These are phyloP conservation scores for Ophiocordyceps sinensis DNA, from an alignment of 2,329 filamentous ascomycete genomes.

Conservation along the genomic window DNA sequence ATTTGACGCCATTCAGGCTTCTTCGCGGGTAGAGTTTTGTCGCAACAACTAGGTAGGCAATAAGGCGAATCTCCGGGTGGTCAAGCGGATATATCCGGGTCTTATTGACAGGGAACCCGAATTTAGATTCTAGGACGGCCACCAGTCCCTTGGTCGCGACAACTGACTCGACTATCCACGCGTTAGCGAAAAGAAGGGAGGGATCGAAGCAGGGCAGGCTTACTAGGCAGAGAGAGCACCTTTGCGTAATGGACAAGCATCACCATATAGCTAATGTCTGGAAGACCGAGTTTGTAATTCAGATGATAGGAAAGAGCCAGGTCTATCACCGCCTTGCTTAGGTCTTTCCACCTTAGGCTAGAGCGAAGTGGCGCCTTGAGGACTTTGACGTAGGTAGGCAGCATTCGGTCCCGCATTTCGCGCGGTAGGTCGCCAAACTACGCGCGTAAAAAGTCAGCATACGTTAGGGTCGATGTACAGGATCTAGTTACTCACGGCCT, in stretches of 20 bases:
- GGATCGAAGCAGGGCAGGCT: constrained; percentile 8
- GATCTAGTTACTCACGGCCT: constrained; percentile 36
- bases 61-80: constrained; percentile 62
- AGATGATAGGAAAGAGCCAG: constrained; percentile 47
- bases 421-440: constrained; percentile 44
- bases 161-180: constrained; percentile 37
- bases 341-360: constrained; percentile 33
- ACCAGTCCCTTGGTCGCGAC: constrained; percentile 28
- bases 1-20: not conserved
- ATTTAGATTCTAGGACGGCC: constrained; percentile 33
- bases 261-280: constrained; percentile 55
- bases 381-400: constrained; percentile 41
- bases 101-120: constrained; percentile 33
- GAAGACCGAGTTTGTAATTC: constrained; percentile 58
- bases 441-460: not conserved
- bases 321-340: constrained; percentile 51
- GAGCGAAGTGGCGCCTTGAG: constrained; percentile 35
- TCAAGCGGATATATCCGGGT: constrained; percentile 33
- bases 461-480: not conserved
- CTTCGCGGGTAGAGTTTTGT: constrained; percentile 50
- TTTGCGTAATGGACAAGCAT: constrained; percentile 56
- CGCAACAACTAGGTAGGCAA: constrained; percentile 57
- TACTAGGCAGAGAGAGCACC: constrained; percentile 61
- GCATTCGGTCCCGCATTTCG: constrained; percentile 51
- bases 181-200: constrained; percentile 10